Base-by-base conservation (phyloP, 2,329 filamentous ascomycete genomes). In the Trichoderma sp. region DNA sequence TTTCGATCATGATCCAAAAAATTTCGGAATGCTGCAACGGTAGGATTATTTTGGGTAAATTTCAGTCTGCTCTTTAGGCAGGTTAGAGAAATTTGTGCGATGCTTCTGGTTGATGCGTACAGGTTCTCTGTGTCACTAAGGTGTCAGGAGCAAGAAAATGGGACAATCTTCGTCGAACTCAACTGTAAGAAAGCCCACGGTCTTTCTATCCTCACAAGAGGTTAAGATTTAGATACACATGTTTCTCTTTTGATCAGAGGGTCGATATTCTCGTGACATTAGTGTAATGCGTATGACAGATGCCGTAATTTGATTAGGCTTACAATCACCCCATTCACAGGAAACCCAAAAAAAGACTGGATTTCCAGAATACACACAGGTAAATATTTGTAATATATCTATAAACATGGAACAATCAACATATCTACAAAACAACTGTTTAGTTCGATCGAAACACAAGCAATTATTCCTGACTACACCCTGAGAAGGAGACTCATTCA, bases 191-290 rank as follows among this genome's bases (percentile, higher is more conserved):
- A 23, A 53, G 4, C 47, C 23, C 11, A 53, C 11, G 3, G 11
- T 7, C 0, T 20, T 23, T 50, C 20, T 23, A 6, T 13, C 4
- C 1, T 23, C n/a, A 12, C 3, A 3, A 4, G 4, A 5, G 1
- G 20, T 4, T 23, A 23, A 4, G 4, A 20, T 11, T 20, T 20
- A 3, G 9, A 17, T 9, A 5, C 4, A 5, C 20, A 9, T 11
- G 9, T 5, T 20, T 50, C 43, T 20, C 3, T 50, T 50, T 50
- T 6, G 43, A 50, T 20, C 9, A 20, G 43, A 50, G 43, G 3
- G 43, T 3, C 1, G 9, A 20, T 20, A 11, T 4, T 50, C 43
- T 50, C n/a, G 4, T 50, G 43, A 20, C 11, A 20, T 20, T 20
- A 7, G 43, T 50, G 43, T 50, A 50, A 20, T 50, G 43, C n/a